Evolutionary conservation across 169 alveolate genomes (phyloP), one percentile per base, ranked within the genome.

Genomic region (Plasmodium reichenowi): DNA sequence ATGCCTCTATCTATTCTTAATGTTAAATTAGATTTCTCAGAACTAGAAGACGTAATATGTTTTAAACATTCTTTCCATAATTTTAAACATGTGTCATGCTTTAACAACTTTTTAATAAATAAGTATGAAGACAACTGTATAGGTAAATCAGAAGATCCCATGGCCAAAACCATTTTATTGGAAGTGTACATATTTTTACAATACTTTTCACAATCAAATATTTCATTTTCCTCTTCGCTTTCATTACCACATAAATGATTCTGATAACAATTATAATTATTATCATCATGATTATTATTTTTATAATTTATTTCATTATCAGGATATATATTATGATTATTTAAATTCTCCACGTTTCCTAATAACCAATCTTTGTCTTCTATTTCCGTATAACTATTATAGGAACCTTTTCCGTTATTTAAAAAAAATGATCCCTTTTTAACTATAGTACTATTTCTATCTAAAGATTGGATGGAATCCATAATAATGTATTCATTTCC

Each of bases 61-160:
- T 93, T 93, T 10, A 93, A 12, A 47, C 90, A 78, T 22, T 74
- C 75, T 22, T 86, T 32, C 96, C 96, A 93, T 60, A 93, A 68
- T 47, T 92, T 63, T 58, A 54, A 17, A 50, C 63, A 22, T 22
- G 93, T 86, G 20, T 59, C 86, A 64, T 78, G 83, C 12, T 74
- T 73, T 24, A 93, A 88, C 6, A 93, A 12, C 52, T 89, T 88
- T 38, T 93, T 67, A 67, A 91, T 50, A 78, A 88, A 91, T 47
- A 93, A 74, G 32, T 91, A 91, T 7, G 73, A 83, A 22, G 94
- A 78, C 62, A 91, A 58, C 38, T 91, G 93, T 22, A 88, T 72
- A 20, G 96, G 96, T 20, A 88, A 56, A 43, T 91, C 96, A 29
- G 93, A 88, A 6, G 96, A 93, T 24, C 95, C 94, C 74, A 88